These are phyloP conservation scores for Penicillium fuscoglaucum DNA, from an alignment of 2,329 filamentous ascomycete genomes.

Conservation along the genomic window DNA sequence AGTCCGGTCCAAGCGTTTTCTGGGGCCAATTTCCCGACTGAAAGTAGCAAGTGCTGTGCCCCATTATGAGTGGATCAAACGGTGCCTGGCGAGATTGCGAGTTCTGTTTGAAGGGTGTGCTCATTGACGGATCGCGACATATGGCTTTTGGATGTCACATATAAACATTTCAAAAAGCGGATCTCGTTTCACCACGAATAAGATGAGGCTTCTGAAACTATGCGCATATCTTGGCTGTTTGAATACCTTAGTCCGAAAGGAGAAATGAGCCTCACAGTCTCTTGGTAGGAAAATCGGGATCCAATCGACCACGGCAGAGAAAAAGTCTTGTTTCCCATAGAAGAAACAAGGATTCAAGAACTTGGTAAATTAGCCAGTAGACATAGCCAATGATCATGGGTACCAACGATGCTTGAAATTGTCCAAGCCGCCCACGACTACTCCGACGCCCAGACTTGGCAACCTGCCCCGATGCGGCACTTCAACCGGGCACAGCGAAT, in stretches of 20 bases:
- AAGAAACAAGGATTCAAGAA: neutral
- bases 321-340: neutral
- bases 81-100: neutral
- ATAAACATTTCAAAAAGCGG: neutral
- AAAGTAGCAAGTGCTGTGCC: slow-evolving; percentile 1
- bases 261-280: neutral
- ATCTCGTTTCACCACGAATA: neutral
- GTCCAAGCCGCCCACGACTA: neutral
- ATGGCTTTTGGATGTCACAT: neutral
- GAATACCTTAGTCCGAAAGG: neutral
- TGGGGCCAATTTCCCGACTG: neutral
- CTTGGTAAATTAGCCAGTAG: neutral
- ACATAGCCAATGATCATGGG: neutral
- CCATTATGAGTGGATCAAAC: neutral
- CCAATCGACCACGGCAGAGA: neutral
- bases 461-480: neutral
- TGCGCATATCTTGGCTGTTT: neutral
- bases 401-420: neutral
- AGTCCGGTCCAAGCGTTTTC: slow-evolving; percentile 3
- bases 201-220: neutral
- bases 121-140: neutral
- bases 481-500: slow-evolving; percentile 1
- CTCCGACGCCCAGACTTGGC: slow-evolving; percentile 7
- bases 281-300: neutral
- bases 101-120: neutral